A percentile compares a stretch with the other conserved stretches of the same genome.
Conservation (phyloP, 2,329 filamentous ascomycete genomes). For the Pseudofabraea citricarpa region DNA sequence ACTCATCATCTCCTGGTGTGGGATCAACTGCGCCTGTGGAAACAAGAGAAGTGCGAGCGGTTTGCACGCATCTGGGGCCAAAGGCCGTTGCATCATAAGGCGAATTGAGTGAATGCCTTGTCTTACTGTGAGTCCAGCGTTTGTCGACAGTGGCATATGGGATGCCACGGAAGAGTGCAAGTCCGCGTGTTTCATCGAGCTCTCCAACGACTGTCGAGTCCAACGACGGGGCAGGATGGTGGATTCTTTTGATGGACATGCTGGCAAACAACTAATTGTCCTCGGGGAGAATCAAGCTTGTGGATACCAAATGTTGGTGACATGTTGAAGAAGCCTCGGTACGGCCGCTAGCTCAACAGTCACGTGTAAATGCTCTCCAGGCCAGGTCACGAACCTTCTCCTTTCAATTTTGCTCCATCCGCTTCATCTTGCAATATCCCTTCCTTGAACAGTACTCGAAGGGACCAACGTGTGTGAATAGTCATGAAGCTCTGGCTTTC, state of each 20-base stretch:
- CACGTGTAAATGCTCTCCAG: too few species aligned
- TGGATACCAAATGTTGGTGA: too few species aligned
- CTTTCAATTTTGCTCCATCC: too few species aligned
- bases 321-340: too few species aligned
- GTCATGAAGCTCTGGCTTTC: too few species aligned
- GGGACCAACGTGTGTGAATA: too few species aligned
- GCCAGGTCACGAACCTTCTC: too few species aligned
- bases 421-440: too few species aligned
- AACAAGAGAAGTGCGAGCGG: neutral
- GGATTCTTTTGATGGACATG: neutral
- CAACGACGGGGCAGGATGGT: constrained; percentile 2
- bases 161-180: constrained; percentile 8
- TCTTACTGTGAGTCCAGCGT: constrained; percentile 7
- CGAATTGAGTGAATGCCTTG: constrained; percentile 3
- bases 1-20: constrained; percentile 18
- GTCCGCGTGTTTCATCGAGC: constrained; percentile 1
- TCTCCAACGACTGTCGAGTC: constrained; percentile 6
- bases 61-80: constrained; percentile 7
- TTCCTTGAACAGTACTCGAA: too few species aligned
- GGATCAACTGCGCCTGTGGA: neutral
- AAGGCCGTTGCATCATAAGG: constrained; percentile 9
- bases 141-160: constrained; percentile 7
- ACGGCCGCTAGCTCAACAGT: too few species aligned
- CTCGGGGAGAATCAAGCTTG: too few species aligned
- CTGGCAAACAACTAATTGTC: too few species aligned